A percentile compares a stretch with the other conserved stretches of the same genome.
phyloP scores from a whole-genome alignment of 176 grass and related monocot species.

The Eragrostis nindensis region DNA sequence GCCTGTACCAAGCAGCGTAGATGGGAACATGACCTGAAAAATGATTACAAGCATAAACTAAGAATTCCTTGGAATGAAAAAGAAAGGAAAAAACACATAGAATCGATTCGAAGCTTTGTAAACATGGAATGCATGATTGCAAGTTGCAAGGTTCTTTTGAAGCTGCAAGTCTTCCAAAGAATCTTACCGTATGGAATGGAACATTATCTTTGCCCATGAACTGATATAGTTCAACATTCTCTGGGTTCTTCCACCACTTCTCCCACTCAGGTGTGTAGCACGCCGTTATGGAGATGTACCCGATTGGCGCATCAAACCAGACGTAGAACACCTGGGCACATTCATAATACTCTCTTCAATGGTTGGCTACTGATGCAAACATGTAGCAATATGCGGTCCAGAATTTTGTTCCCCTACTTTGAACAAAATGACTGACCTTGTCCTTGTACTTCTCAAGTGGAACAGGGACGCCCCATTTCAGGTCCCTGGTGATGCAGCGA shows the following conservation, averaged over 20 bases:
- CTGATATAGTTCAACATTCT: constrained; percentile 85
- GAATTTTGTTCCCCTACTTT: background rate
- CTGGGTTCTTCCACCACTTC: constrained; percentile 93
- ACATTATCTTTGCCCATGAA: constrained; percentile 98
- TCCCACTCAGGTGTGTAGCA: constrained; percentile 86
- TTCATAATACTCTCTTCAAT: background rate
- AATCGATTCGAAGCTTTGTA: background rate
- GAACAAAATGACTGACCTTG: constrained; percentile 49
- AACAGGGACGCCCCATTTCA: constrained; percentile 84
- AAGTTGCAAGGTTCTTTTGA: background rate
- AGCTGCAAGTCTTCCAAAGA: constrained; percentile 7
- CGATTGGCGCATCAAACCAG: constrained; percentile 86
- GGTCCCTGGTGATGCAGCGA: constrained; percentile 83
- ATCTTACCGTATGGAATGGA: constrained; percentile 82
- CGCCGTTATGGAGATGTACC: constrained; percentile 84
- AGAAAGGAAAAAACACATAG: background rate
- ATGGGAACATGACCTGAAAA: constrained; percentile 84
- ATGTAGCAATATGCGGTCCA: background rate
- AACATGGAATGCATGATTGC: background rate
- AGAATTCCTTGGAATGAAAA: background rate
- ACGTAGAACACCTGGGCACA: constrained; percentile 75
- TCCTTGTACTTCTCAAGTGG: constrained; percentile 79
- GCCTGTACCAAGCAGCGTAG: constrained; percentile 74
- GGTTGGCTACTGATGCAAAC: background rate
- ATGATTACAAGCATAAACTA: background rate